Percentiles rank a stretch among this genome's conserved stretches.
phyloP scores from a whole-genome alignment of 2,329 filamentous ascomycete species.

The Grosmannia huntii region DNA sequence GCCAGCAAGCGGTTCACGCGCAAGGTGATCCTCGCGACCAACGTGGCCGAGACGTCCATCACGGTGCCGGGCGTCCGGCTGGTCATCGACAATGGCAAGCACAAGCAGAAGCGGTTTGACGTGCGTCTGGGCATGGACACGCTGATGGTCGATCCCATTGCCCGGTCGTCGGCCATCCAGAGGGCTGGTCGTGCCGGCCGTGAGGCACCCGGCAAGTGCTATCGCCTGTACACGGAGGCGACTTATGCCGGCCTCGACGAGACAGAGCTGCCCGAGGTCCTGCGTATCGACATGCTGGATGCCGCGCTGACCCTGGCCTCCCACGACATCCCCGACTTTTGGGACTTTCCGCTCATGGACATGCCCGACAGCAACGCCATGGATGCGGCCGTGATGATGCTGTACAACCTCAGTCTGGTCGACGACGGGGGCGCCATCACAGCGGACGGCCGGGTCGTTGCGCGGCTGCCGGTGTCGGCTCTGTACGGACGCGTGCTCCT shows the following conservation, averaged over 20 bases:
- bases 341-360: constrained; percentile 76
- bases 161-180: constrained; percentile 85
- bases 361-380: constrained; percentile 64
- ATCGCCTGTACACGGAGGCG: constrained; percentile 72
- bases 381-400: constrained; percentile 67
- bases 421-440: constrained; percentile 63
- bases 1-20: constrained; percentile 59
- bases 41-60: constrained; percentile 97
- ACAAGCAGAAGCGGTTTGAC: constrained; percentile 87
- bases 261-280: constrained; percentile 68
- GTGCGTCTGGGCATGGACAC: constrained; percentile 79
- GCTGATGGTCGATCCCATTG: constrained; percentile 79
- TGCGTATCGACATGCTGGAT: constrained; percentile 77
- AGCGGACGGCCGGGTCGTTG: constrained; percentile 59
- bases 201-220: constrained; percentile 84
- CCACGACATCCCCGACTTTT: constrained; percentile 68
- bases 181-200: constrained; percentile 83
- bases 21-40: constrained; percentile 86
- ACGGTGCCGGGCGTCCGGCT: constrained; percentile 87
- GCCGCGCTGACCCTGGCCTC: constrained; percentile 90
- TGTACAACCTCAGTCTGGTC: constrained; percentile 68
- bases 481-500: constrained; percentile 72
- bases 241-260: constrained; percentile 62
- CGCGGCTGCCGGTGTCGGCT: constrained; percentile 70
- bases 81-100: constrained; percentile 86